phyloP scores from a whole-genome alignment of 768 basidiomycete species.

The Pleurotus djamor region DNA sequence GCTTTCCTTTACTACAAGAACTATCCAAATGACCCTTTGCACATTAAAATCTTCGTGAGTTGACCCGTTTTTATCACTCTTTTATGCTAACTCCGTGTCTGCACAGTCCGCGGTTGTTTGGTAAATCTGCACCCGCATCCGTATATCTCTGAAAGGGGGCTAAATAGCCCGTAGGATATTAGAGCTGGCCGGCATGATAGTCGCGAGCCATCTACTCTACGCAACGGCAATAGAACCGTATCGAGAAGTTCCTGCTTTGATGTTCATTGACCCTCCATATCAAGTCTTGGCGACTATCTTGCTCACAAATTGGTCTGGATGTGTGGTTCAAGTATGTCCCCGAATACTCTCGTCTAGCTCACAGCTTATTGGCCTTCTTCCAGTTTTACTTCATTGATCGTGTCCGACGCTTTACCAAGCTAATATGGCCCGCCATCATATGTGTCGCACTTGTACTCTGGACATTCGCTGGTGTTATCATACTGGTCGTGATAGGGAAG shows the following conservation, averaged over 20 bases:
- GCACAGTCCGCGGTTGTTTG: slow-evolving; percentile 7
- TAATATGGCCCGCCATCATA: not conserved
- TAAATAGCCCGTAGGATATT: slow-evolving; percentile 13
- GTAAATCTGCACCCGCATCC: not conserved
- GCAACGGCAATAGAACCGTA: slow-evolving; percentile 23
- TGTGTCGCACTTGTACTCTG: slow-evolving; percentile 5
- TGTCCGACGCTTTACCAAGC: not conserved
- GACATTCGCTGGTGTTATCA: slow-evolving; percentile 25
- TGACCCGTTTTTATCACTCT: not conserved
- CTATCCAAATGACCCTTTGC: slow-evolving; percentile 19
- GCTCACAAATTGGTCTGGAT: not conserved
- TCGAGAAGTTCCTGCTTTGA: slow-evolving; percentile 4
- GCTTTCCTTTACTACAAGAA: slow-evolving; percentile 1
- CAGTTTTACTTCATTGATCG: not conserved
- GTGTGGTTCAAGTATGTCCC: not conserved
- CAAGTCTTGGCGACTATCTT: not conserved
- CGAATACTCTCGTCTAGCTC: not conserved
- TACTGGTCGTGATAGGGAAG: slow-evolving; percentile 19
- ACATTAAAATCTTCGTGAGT: slow-evolving; percentile 17
- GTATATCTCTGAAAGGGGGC: not conserved
- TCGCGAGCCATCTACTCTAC: slow-evolving; percentile 24
- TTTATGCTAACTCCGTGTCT: not conserved
- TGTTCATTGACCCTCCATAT: slow-evolving; percentile 1
- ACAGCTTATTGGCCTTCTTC: not conserved
- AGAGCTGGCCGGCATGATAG: slow-evolving; percentile 23